A percentile compares a stretch with the other conserved stretches of the same genome.
Evolutionary conservation across 2,329 filamentous ascomycete species (phyloP).

Genomic region (Neopestalotiopsis rosae): DNA sequence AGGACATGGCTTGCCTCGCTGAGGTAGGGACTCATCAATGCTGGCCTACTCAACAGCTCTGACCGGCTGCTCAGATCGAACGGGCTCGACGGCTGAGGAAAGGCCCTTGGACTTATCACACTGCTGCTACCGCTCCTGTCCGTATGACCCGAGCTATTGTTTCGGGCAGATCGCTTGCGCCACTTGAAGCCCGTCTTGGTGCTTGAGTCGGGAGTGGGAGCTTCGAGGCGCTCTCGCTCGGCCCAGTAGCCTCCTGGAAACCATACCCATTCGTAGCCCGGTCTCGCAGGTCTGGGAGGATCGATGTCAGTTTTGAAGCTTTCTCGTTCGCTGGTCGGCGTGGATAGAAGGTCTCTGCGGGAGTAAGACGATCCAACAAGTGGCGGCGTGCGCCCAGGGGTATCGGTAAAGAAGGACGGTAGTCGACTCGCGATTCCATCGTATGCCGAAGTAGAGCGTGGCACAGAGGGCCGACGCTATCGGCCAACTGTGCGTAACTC

Average conservation of each 20-base stretch:
- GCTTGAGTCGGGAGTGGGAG: conserved; percentile 35
- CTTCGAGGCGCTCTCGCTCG: conserved; percentile 51
- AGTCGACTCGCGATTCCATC: conserved; percentile 23
- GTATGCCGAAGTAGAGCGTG: conserved; percentile 31
- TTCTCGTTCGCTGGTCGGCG: conserved; percentile 17
- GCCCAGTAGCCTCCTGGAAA: conserved; percentile 68
- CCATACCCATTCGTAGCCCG: conserved; percentile 67
- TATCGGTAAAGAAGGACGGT: conserved; percentile 6
- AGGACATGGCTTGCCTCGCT: conserved; percentile 54
- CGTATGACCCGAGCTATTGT: conserved; percentile 28
- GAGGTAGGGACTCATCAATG: conserved; percentile 41
- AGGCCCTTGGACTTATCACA: conserved; percentile 5
- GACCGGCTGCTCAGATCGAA: conserved; percentile 1
- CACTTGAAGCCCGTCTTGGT: conserved; percentile 45
- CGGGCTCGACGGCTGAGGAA: conserved; percentile 24
- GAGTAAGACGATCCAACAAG: not conserved
- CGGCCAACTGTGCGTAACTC: conserved; percentile 24
- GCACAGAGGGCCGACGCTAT: conserved; percentile 26
- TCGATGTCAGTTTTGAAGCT: conserved; percentile 43
- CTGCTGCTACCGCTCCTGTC: conserved; percentile 8
- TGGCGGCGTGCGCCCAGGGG: not conserved
- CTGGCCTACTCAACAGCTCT: not conserved
- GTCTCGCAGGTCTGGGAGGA: conserved; percentile 59
- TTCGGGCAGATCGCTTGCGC: conserved; percentile 40
- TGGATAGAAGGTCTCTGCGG: conserved; percentile 22